Evolutionary conservation across 2,329 filamentous ascomycete species (phyloP).

Genomic region (Didymellaceae sp.): DNA sequence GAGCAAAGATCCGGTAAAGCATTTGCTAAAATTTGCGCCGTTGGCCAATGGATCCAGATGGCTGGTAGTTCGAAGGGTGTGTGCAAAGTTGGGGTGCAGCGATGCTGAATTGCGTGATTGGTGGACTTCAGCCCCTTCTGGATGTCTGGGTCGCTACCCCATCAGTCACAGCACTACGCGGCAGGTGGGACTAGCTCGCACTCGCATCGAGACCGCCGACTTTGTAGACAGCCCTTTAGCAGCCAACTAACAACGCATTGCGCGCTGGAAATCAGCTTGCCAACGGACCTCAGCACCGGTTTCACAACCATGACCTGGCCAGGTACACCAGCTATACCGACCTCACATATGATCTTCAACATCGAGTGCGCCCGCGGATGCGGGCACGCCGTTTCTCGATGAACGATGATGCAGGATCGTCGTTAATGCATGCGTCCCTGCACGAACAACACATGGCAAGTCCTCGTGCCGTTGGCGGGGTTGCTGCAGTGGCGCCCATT

Average conservation of each 20-base stretch:
- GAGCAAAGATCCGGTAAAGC: background rate
- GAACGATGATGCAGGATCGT: constrained; percentile 7
- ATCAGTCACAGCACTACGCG: constrained; percentile 4
- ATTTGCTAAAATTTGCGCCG: background rate
- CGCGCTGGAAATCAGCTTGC: constrained; percentile 5
- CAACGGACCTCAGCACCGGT: background rate
- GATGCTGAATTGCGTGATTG: constrained; percentile 11
- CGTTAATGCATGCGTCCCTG: constrained; percentile 4
- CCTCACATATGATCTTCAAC: constrained; percentile 8
- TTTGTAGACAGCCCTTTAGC: background rate
- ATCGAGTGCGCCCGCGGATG: constrained; percentile 6
- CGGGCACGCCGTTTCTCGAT: constrained; percentile 5
- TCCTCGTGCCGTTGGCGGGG: background rate
- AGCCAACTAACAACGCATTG: constrained; percentile 4
- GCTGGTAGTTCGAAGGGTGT: constrained; percentile 10
- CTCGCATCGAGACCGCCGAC: constrained; percentile 6
- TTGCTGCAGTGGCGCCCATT: constrained; percentile 1
- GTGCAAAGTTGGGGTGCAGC: constrained; percentile 18
- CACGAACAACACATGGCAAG: background rate
- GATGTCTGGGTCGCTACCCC: background rate
- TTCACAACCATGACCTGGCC: constrained; percentile 1
- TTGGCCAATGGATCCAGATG: constrained; percentile 4
- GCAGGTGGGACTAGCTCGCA: constrained; percentile 9
- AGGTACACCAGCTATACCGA: constrained; percentile 8
- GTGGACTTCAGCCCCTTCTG: constrained; percentile 10